Conservation (phyloP, 2,329 filamentous ascomycete genomes). For the Epichloe uncinata region DNA sequence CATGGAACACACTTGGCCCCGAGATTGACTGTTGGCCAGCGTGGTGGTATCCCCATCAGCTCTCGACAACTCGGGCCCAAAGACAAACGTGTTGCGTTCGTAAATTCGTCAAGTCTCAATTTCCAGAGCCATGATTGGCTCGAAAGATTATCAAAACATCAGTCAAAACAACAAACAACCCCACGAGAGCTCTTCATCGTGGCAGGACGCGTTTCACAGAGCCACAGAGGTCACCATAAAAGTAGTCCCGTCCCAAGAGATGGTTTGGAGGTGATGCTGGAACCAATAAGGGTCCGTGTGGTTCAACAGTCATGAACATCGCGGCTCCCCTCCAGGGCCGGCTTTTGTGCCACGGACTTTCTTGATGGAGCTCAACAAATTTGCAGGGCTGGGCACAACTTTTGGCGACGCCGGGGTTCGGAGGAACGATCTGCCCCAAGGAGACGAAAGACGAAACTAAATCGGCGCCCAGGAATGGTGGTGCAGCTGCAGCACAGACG, state of each 20-base stretch:
- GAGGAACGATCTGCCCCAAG: not conserved
- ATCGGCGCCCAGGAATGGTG: not conserved
- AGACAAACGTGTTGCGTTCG: not conserved
- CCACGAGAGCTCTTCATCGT: not conserved
- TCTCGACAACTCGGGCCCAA: not conserved
- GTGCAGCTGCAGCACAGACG: not conserved
- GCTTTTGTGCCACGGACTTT: too few species aligned
- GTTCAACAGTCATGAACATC: too few species aligned
- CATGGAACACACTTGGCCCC: not conserved
- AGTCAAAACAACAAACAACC: not conserved
- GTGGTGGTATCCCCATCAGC: not conserved
- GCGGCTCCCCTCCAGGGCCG: too few species aligned
- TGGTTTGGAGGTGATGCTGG: not conserved
- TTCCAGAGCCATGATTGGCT: not conserved
- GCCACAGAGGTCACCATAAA: not conserved
- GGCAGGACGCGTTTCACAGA: conserved; percentile 1
- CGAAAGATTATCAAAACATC: not conserved
- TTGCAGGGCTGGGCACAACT: too few species aligned
- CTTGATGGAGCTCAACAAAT: too few species aligned
- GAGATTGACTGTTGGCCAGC: not conserved
- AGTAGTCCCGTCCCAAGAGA: not conserved
- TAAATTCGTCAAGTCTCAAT: not conserved
- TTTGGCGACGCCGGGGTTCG: too few species aligned
- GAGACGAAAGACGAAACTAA: not conserved
- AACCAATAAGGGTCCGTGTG: not conserved